Base-by-base conservation (phyloP, 2,329 filamentous ascomycete species). In the Microdochium bolleyi region DNA sequence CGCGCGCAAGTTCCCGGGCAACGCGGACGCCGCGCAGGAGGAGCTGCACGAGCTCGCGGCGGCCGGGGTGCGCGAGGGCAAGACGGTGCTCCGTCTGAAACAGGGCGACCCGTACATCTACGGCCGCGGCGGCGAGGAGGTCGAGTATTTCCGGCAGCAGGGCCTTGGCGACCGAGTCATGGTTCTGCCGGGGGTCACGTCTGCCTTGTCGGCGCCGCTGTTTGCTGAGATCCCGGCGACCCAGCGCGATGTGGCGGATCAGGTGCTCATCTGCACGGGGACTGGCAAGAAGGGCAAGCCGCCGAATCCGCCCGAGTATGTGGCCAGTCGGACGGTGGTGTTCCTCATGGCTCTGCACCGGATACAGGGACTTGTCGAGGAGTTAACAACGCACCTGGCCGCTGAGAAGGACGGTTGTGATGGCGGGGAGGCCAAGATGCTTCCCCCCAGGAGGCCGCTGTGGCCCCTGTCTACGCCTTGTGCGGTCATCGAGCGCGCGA, bases 31-130 rank as follows among this genome's bases (percentile, higher is more conserved):
- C 48, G 94, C 94, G 0, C 94, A 99, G 67, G 84, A 92, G 63
- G 94, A 99, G 69, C 83, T 99, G 3, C 80, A 95, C 2, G 78
- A 84, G 51, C 79, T 89, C 61, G 94, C 90, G 0, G 75, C 96
- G 2, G 80, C 82, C 2, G 90, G 84, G 2, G 75, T 77, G 16
- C 65, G 62, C 4, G 69, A 70, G 21, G 94, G 94, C 13, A 84
- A 88, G 66, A 88, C 83, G 1, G 94, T 99, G 0, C 77, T 99
- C 32, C 82, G 94, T 2, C 76, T 99, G 48, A 99, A 99, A 73
- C 94, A 99, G 67, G 94, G 94, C 48, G 94, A 99, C 63, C 94
- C 94, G 0, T 99, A 95, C 70, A 82, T 99, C 38, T 99, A 97
- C 69, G 94, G 94, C 38, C 85, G 94, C 38, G 94, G 94, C 53